phyloP scores from a whole-genome alignment of 208 protist genomes.

The Wallacemonas sp. region DNA sequence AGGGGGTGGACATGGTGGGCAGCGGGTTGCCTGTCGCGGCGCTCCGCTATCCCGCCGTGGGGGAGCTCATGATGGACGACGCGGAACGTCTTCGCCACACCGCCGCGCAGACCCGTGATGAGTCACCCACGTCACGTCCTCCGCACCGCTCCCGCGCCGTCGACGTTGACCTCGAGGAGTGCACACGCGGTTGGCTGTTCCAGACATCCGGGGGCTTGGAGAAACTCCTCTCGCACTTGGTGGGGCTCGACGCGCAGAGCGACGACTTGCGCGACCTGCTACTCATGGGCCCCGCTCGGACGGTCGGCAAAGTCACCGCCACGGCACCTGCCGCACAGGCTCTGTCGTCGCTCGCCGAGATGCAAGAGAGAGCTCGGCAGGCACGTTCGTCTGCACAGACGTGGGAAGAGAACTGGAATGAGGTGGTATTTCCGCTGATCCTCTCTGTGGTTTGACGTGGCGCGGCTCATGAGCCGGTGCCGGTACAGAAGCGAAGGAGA shows the following conservation, averaged over 20 bases:
- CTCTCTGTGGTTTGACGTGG: too few species aligned
- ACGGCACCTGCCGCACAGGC: not conserved
- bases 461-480: too few species aligned
- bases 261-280: not conserved
- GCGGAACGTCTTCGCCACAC: not conserved
- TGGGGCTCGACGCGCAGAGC: slow-evolving; percentile 22
- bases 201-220: slow-evolving; percentile 50
- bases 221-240: slow-evolving; percentile 34
- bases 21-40: slow-evolving; percentile 91
- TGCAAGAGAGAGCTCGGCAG: slow-evolving; percentile 23
- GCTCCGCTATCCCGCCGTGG: slow-evolving; percentile 77
- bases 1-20: slow-evolving; percentile 97
- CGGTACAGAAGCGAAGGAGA: too few species aligned
- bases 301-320: not conserved
- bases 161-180: slow-evolving; percentile 27
- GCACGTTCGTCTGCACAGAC: slow-evolving; percentile 26
- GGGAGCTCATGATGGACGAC: slow-evolving; percentile 79
- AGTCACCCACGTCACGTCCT: too few species aligned
- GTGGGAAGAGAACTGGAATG: slow-evolving; percentile 71
- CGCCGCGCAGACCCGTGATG: not conserved
- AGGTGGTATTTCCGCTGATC: slow-evolving; percentile 40
- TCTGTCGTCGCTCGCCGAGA: slow-evolving; percentile 4
- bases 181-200: slow-evolving; percentile 67
- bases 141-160: not conserved
- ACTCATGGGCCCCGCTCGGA: not conserved